phyloP scores from a whole-genome alignment of 2,329 filamentous ascomycete genomes.

The Aureobasidium mangrovei region DNA sequence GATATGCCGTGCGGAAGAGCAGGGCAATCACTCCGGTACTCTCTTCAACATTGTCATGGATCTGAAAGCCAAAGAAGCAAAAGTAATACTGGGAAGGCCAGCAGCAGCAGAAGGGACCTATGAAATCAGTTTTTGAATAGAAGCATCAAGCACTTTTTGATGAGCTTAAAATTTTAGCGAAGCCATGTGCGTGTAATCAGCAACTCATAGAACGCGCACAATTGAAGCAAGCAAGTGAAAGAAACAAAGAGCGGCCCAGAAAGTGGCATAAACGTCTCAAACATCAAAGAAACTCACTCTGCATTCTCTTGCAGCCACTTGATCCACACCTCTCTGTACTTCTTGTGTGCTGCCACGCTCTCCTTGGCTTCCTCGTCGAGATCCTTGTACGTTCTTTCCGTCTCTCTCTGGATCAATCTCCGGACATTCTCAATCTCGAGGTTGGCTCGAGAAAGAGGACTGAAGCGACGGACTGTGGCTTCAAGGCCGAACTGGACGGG shows the following conservation, averaged over 20 bases:
- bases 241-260: too few species aligned
- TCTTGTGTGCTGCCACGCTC: background rate
- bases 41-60: slow-evolving; percentile 34
- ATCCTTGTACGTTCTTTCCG: background rate
- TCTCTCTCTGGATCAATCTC: background rate
- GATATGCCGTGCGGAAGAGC: slow-evolving; percentile 27
- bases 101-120: slow-evolving; percentile 23
- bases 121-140: slow-evolving; percentile 17
- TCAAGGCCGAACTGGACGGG: slow-evolving; percentile 11
- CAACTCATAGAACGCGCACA: too few species aligned
- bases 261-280: too few species aligned
- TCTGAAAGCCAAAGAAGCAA: slow-evolving; percentile 23
- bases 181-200: too few species aligned
- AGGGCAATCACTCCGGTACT: slow-evolving; percentile 22
- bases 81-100: slow-evolving; percentile 27
- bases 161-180: too few species aligned
- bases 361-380: slow-evolving; percentile 3
- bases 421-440: background rate
- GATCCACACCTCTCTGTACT: background rate
- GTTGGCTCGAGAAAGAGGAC: background rate
- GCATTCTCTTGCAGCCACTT: background rate
- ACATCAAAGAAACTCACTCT: too few species aligned
- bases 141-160: too few species aligned
- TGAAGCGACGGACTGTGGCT: background rate
- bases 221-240: too few species aligned